A percentile compares a stretch with the other conserved stretches of the same genome.
phyloP scores from a whole-genome alignment of 1,284 basidiomycete genomes.

The Leccinum brunneo-olivaceum region DNA sequence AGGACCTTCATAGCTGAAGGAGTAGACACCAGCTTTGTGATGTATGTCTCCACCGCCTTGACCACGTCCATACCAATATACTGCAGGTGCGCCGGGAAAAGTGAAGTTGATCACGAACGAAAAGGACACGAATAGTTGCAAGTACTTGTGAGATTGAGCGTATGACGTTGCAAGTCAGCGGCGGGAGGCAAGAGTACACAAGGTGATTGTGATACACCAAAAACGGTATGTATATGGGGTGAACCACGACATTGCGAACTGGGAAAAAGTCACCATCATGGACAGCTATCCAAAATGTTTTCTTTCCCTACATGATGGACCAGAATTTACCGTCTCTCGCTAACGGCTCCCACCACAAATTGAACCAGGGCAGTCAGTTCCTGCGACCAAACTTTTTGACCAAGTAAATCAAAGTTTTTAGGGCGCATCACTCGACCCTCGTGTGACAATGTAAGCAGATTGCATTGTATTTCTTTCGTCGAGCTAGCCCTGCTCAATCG shows the following conservation, averaged over 20 bases:
- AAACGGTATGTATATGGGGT: background rate
- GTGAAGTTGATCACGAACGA: background rate
- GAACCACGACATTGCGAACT: too few relatives aligned
- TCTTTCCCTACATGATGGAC: background rate
- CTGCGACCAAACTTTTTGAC: constrained; percentile 7
- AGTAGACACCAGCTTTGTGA: constrained; percentile 83
- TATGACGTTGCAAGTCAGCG: background rate
- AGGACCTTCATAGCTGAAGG: constrained; percentile 96
- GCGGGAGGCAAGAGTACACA: background rate
- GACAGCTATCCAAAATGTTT: too few relatives aligned
- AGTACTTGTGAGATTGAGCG: background rate
- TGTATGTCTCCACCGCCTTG: constrained; percentile 92
- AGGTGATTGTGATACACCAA: background rate
- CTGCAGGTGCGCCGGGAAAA: background rate
- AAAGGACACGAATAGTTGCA: background rate
- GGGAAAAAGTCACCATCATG: too few relatives aligned
- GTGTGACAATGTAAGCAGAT: constrained; percentile 8
- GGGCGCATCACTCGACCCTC: constrained; percentile 9
- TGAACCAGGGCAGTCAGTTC: constrained; percentile 7
- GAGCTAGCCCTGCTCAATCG: constrained; percentile 3
- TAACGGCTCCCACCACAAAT: constrained; percentile 3
- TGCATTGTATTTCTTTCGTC: background rate
- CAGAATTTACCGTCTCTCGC: background rate
- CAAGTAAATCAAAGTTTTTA: constrained; percentile 15
- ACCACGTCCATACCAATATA: constrained; percentile 76